Percentiles rank a stretch among this genome's conserved stretches.
phyloP scores from a whole-genome alignment of 1,139 yeast species.

The Suhomyces maxii region DNA sequence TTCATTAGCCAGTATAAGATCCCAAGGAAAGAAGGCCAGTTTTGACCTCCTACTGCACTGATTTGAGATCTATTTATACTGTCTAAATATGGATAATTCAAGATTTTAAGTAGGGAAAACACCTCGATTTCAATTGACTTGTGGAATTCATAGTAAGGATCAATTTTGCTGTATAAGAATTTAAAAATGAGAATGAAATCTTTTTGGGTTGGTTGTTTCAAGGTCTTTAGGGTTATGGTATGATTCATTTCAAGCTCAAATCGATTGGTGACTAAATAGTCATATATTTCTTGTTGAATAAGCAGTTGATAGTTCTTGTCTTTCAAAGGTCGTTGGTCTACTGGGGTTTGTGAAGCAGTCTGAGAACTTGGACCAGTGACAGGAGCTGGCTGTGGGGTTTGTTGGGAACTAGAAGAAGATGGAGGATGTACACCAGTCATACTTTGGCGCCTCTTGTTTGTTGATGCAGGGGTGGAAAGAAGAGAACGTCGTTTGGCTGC shows the following conservation, averaged over 20 bases:
- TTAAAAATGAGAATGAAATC: constrained; percentile 79
- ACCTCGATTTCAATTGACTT: constrained; percentile 77
- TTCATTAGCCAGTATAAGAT: constrained; percentile 79
- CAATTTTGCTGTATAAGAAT: constrained; percentile 73
- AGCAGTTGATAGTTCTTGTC: constrained; percentile 67
- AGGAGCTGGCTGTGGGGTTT: constrained; percentile 15
- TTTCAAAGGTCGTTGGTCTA: constrained; percentile 75
- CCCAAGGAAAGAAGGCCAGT: constrained; percentile 84
- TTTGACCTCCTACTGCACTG: constrained; percentile 88
- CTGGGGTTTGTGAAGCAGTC: constrained; percentile 8
- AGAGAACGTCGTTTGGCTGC: constrained; percentile 35
- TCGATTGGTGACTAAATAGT: constrained; percentile 59
- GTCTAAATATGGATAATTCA: constrained; percentile 81
- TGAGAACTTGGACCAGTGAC: constrained; percentile 6
- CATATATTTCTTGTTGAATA: constrained; percentile 66
- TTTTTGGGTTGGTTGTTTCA: constrained; percentile 82
- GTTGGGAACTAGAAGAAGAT: constrained; percentile 16
- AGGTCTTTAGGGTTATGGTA: constrained; percentile 62
- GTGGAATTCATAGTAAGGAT: constrained; percentile 74
- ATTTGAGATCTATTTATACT: constrained; percentile 80
- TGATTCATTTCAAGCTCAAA: constrained; percentile 77
- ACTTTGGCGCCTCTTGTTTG: constrained; percentile 36
- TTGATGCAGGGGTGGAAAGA: constrained; percentile 42
- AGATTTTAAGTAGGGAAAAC: constrained; percentile 58
- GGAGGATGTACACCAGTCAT: constrained; percentile 11